Percentiles rank a stretch among this genome's conserved stretches.
Evolutionary conservation across 192 early-diverging fungal species (phyloP).

Genomic region (Spizellomyces sp.): DNA sequence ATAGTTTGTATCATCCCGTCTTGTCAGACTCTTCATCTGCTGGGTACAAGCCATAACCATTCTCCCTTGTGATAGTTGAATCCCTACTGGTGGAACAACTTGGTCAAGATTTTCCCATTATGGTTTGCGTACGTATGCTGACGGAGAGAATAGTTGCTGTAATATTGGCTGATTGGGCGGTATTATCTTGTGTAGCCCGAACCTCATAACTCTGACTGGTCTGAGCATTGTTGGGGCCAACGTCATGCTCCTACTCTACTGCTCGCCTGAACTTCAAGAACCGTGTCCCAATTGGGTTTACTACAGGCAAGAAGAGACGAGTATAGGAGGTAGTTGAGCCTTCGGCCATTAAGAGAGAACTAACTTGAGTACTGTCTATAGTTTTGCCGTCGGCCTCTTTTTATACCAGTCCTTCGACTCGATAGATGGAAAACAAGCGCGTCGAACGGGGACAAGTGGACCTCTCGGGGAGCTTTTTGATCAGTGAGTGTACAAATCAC

Average conservation of each 20-base stretch:
- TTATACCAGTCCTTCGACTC: constrained; percentile 90
- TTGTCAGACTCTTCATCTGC: background rate
- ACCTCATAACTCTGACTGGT: constrained; percentile 88
- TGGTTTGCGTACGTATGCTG: constrained; percentile 68
- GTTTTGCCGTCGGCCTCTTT: constrained; percentile 78
- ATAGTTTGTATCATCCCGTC: constrained; percentile 27
- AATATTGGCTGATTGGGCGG: background rate
- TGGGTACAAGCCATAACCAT: background rate
- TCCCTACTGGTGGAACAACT: constrained; percentile 83
- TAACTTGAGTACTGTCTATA: constrained; percentile 8
- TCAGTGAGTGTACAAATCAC: constrained; percentile 43
- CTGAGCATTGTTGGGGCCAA: constrained; percentile 79
- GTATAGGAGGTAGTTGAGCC: too few species aligned
- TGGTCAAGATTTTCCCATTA: constrained; percentile 81
- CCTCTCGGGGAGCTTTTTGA: constrained; percentile 96
- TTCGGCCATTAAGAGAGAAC: too few species aligned
- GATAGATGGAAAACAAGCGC: constrained; percentile 95
- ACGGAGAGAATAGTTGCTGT: constrained; percentile 22
- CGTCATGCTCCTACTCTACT: constrained; percentile 70
- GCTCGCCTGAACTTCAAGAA: constrained; percentile 68
- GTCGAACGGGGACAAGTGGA: constrained; percentile 81
- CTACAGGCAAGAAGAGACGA: constrained; percentile 56
- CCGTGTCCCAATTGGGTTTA: constrained; percentile 83
- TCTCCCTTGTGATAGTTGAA: constrained; percentile 49
- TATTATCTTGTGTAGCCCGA: constrained; percentile 58